Percentiles rank a stretch among this genome's conserved stretches.
Conservation (phyloP, 2,329 filamentous ascomycete species). For the Penicillium polonicum region DNA sequence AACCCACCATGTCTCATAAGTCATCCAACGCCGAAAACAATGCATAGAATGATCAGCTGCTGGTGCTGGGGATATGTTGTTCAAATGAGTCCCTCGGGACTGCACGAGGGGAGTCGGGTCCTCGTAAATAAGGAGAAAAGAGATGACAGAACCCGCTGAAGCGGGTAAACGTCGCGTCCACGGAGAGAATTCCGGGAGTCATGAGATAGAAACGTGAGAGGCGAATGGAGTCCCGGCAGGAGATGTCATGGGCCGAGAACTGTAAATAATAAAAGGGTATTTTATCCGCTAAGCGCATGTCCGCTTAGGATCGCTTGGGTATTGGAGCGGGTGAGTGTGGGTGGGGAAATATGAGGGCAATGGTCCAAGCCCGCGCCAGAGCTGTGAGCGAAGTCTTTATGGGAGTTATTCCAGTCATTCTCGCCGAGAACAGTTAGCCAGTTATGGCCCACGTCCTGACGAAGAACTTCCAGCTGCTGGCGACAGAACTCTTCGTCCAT, state of each 20-base stretch:
- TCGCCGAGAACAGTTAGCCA: conserved; percentile 87
- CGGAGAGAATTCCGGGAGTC: background rate
- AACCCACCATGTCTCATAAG: conserved; percentile 32
- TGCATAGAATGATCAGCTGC: conserved; percentile 25
- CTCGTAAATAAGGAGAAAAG: conserved; percentile 5
- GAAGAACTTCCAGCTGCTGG: conserved; percentile 81
- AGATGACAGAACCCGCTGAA: background rate
- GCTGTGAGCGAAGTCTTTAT: conserved; percentile 33
- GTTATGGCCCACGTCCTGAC: conserved; percentile 78
- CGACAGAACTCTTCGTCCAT: conserved; percentile 74
- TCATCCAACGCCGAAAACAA: conserved; percentile 35
- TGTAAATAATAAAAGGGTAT: background rate
- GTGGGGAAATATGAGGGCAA: conserved; percentile 31
- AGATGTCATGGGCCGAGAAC: background rate
- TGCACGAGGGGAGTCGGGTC: background rate
- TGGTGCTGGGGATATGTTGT: conserved; percentile 7
- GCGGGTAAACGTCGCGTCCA: background rate
- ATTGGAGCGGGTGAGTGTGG: conserved; percentile 35
- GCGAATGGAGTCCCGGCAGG: background rate
- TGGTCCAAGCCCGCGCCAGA: conserved; percentile 35
- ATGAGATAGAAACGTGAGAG: background rate
- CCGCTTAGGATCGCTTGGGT: conserved; percentile 45
- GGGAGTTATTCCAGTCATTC: conserved; percentile 56
- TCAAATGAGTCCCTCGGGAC: conserved; percentile 9
- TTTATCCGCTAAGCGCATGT: conserved; percentile 37